Percentiles rank a stretch among this genome's conserved stretches.
These are phyloP conservation scores for Termitomyces sp. DNA, from an alignment of 768 basidiomycete genomes.

Conservation along the genomic window DNA sequence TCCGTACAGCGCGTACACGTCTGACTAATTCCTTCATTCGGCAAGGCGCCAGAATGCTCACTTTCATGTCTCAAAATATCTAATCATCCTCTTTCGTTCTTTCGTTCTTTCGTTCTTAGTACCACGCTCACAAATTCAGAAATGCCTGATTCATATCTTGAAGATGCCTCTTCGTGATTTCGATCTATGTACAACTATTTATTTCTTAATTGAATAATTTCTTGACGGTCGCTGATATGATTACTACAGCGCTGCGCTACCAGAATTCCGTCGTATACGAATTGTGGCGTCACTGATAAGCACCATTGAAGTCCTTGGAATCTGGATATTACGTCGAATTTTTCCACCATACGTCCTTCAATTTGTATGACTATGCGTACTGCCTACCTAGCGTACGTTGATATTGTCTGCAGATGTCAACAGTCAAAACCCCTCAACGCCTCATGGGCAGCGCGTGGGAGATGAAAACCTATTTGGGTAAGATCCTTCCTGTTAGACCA, in stretches of 20 bases:
- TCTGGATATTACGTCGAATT: not conserved
- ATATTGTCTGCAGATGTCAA: not conserved
- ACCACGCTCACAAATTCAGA: not conserved
- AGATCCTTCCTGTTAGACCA: not conserved
- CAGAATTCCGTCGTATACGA: not conserved
- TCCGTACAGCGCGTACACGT: slow-evolving; percentile 37
- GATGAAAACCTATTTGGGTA: not conserved
- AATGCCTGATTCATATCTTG: not conserved
- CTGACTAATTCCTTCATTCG: slow-evolving; percentile 50
- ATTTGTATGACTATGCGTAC: not conserved
- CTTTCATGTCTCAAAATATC: slow-evolving; percentile 28
- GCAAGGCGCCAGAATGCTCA: slow-evolving; percentile 51
- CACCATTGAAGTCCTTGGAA: not conserved
- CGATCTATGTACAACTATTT: not conserved
- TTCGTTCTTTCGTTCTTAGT: not conserved
- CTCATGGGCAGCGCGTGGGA: slow-evolving; percentile 3
- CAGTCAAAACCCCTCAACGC: not conserved
- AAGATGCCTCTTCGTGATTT: not conserved
- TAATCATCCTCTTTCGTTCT: slow-evolving; percentile 1
- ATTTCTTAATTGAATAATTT: not conserved
- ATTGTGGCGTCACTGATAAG: slow-evolving; percentile 1
- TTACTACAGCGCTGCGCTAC: not conserved
- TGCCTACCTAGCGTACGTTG: not conserved
- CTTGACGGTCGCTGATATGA: not conserved
- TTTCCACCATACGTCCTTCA: not conserved